A percentile compares a stretch with the other conserved stretches of the same genome.
Evolutionary conservation across 306 rosid genomes (phyloP).

Genomic region (Gastrolobium villosum): DNA sequence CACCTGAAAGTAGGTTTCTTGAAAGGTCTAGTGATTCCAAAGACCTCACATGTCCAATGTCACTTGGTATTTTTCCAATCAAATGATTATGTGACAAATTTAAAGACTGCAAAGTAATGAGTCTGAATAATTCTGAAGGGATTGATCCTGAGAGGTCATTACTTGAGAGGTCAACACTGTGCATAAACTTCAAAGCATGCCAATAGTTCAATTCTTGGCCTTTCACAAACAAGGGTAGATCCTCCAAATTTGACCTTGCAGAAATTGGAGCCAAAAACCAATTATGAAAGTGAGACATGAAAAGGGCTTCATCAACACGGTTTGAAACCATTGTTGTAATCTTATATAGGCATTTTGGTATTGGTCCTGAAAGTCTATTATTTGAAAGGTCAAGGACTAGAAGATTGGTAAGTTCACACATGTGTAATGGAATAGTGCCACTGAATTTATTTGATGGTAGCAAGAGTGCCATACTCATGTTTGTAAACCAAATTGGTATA

Average conservation of each 20-base stretch:
- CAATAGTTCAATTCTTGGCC: neutral
- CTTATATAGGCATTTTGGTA: slow-evolving; percentile 38
- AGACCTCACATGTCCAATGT: no score
- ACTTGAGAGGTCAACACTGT: neutral
- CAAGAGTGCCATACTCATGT: neutral
- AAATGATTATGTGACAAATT: no score
- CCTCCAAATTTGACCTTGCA: neutral
- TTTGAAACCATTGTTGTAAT: neutral
- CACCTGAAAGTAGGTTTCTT: neutral
- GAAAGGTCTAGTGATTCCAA: neutral
- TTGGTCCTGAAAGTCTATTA: slow-evolving; percentile 23
- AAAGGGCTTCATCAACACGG: neutral
- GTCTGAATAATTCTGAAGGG: neutral
- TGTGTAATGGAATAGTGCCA: neutral
- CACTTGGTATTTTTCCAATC: no score
- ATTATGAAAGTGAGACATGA: neutral
- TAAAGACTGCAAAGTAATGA: neutral
- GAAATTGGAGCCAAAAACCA: slow-evolving; percentile 2
- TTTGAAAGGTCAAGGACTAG: slow-evolving; percentile 36
- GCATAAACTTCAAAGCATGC: neutral
- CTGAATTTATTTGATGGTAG: neutral
- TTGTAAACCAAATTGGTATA: slow-evolving; percentile 40
- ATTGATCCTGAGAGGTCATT: neutral
- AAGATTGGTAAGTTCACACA: slow-evolving; percentile 11
- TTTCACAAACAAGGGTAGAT: neutral